Conservation (phyloP, 1,139 yeast genomes). For the Pichia sp. region DNA sequence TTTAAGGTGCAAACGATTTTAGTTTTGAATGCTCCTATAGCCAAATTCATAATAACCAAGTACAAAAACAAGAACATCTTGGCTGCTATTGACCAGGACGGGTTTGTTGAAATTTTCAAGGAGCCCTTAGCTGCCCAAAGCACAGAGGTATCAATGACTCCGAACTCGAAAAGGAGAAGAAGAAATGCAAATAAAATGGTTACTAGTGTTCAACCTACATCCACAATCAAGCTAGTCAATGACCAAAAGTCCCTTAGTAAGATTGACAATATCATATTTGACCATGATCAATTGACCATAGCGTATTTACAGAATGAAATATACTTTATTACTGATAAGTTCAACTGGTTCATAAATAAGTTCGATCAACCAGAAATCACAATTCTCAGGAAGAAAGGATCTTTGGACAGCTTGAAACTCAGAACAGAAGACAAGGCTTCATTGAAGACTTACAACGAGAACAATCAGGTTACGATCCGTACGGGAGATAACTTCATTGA, state of each 20-base stretch:
- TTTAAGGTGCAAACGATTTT: constrained; percentile 32
- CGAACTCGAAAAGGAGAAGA: constrained; percentile 27
- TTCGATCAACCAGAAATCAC: constrained; percentile 27
- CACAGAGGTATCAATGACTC: not conserved
- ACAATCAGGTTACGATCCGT: constrained; percentile 51
- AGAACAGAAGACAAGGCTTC: constrained; percentile 65
- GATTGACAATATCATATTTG: constrained; percentile 36
- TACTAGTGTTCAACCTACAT: constrained; percentile 47
- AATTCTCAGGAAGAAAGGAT: constrained; percentile 40
- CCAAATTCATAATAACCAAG: constrained; percentile 6
- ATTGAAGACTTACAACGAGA: constrained; percentile 63
- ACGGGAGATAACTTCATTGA: constrained; percentile 63
- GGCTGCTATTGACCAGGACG: constrained; percentile 35
- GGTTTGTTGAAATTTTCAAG: constrained; percentile 35
- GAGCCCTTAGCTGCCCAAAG: constrained; percentile 23
- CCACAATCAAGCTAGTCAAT: constrained; percentile 37
- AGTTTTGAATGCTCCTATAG: constrained; percentile 13
- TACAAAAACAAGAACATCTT: constrained; percentile 21
- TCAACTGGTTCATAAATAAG: constrained; percentile 43
- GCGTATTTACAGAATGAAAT: constrained; percentile 74
- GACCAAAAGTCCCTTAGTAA: constrained; percentile 15
- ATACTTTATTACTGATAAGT: constrained; percentile 59
- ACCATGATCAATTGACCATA: constrained; percentile 42
- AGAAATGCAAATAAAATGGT: constrained; percentile 18
- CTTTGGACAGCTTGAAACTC: constrained; percentile 19